Conservation (phyloP, 2,329 filamentous ascomycete species). For the Epichloe glyceriae region DNA sequence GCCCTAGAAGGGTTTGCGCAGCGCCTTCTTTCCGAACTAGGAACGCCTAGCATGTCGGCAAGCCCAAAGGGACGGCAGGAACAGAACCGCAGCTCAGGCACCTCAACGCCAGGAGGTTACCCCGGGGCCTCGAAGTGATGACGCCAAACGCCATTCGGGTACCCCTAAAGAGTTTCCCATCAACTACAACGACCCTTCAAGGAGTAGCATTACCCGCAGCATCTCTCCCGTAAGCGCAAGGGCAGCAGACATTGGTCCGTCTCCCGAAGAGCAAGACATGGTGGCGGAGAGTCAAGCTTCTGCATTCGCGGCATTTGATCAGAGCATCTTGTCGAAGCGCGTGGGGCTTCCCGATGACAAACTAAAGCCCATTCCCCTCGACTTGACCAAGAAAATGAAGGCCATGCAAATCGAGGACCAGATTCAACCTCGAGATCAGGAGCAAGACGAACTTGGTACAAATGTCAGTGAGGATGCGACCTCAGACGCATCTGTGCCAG, state of each 20-base stretch:
- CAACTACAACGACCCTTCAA: constrained; percentile 22
- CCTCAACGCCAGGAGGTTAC: constrained; percentile 17
- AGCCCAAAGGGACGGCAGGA: constrained; percentile 40
- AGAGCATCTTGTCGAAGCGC: constrained; percentile 43
- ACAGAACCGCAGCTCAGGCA: constrained; percentile 18
- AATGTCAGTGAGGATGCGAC: not conserved
- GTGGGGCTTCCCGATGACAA: constrained; percentile 33
- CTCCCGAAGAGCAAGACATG: constrained; percentile 19
- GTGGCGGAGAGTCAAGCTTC: constrained; percentile 37
- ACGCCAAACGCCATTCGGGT: constrained; percentile 20
- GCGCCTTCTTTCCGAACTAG: constrained; percentile 46
- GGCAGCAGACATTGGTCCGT: constrained; percentile 12
- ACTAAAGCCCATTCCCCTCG: constrained; percentile 34
- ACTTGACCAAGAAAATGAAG: constrained; percentile 18
- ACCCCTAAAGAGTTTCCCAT: constrained; percentile 31
- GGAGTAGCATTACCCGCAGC: constrained; percentile 22
- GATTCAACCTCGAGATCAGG: constrained; percentile 9
- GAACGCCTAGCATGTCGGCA: constrained; percentile 36
- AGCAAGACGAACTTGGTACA: too few relatives aligned
- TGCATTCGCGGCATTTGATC: constrained; percentile 51
- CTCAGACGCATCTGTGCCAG: not conserved
- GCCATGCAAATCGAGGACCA: constrained; percentile 11
- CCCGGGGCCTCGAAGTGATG: constrained; percentile 11
- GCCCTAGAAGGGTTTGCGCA: constrained; percentile 50
- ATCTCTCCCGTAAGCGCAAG: constrained; percentile 27